Evolutionary conservation across 1,139 yeast species (phyloP).

Genomic region (Groenewaldozyma sp.): DNA sequence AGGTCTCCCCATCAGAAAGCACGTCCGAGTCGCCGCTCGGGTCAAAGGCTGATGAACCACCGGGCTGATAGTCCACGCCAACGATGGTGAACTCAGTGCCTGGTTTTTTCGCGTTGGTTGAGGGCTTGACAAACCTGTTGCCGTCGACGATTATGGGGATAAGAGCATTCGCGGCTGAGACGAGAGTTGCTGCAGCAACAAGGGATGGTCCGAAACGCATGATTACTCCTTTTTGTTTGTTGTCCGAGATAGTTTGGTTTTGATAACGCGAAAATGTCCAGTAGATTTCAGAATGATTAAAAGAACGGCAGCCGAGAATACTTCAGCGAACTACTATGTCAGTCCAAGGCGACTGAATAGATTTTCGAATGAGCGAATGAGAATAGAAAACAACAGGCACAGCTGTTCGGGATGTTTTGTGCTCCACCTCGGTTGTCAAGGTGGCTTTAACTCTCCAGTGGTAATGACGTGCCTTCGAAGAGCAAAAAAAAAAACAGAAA

Average conservation of each 20-base stretch:
- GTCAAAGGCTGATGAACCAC: conserved; percentile 55
- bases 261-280: too few species aligned
- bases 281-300: conserved; percentile 4
- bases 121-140: conserved; percentile 62
- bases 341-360: not conserved
- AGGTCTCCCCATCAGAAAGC: conserved; percentile 57
- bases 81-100: conserved; percentile 38
- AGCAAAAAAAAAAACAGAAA: too few species aligned
- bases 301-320: not conserved
- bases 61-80: conserved; percentile 67
- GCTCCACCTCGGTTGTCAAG: too few species aligned
- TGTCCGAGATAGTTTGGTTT: too few species aligned
- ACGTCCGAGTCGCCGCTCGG: conserved; percentile 49
- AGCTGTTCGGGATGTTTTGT: too few species aligned
- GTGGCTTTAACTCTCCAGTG: too few species aligned
- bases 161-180: conserved; percentile 26
- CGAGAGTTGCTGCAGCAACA: not conserved
- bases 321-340: not conserved
- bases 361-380: not conserved
- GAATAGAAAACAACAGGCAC: not conserved
- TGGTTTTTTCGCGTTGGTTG: conserved; percentile 36
- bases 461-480: too few species aligned
- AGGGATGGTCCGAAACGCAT: not conserved
- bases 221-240: too few species aligned
- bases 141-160: conserved; percentile 46